These are phyloP conservation scores for Amphichorda felina DNA, from an alignment of 2,329 filamentous ascomycete genomes.

Conservation along the genomic window DNA sequence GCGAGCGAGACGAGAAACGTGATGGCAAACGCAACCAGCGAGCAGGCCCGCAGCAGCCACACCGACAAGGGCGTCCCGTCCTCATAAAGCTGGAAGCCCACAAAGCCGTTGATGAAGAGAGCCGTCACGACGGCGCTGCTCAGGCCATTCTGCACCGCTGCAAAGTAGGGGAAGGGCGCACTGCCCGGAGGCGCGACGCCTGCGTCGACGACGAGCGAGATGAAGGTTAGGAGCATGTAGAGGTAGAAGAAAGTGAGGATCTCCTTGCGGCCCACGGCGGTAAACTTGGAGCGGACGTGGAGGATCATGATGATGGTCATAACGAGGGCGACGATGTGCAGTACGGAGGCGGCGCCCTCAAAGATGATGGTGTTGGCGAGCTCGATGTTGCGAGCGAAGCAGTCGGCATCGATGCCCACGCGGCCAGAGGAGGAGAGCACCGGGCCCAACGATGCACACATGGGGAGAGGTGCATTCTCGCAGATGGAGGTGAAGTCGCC, in stretches of 20 bases:
- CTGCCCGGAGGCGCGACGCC: constrained; percentile 82
- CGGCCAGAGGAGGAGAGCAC: constrained; percentile 54
- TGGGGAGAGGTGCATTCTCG: constrained; percentile 68
- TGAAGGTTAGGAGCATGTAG: constrained; percentile 81
- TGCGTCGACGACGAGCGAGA: constrained; percentile 82
- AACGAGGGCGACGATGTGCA: constrained; percentile 79
- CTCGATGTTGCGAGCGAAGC: constrained; percentile 91
- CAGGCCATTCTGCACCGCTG: constrained; percentile 75
- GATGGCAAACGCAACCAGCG: constrained; percentile 71
- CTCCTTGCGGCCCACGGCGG: constrained; percentile 71
- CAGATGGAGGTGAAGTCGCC: constrained; percentile 86
- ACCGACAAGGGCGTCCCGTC: constrained; percentile 89
- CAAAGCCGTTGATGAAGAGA: constrained; percentile 92
- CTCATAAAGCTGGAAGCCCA: constrained; percentile 96
- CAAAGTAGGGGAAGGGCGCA: constrained; percentile 78
- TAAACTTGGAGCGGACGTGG: constrained; percentile 95
- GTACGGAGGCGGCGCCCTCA: constrained; percentile 78
- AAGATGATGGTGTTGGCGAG: constrained; percentile 98
- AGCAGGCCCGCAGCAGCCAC: constrained; percentile 78
- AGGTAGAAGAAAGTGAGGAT: constrained; percentile 92
- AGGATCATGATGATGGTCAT: constrained; percentile 98
- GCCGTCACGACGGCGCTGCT: constrained; percentile 78
- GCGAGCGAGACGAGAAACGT: constrained; percentile 78
- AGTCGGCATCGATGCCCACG: constrained; percentile 75
- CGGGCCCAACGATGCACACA: constrained; percentile 77